Evolutionary conservation across 2,329 filamentous ascomycete species (phyloP).

Genomic region (Claviceps cyperi): DNA sequence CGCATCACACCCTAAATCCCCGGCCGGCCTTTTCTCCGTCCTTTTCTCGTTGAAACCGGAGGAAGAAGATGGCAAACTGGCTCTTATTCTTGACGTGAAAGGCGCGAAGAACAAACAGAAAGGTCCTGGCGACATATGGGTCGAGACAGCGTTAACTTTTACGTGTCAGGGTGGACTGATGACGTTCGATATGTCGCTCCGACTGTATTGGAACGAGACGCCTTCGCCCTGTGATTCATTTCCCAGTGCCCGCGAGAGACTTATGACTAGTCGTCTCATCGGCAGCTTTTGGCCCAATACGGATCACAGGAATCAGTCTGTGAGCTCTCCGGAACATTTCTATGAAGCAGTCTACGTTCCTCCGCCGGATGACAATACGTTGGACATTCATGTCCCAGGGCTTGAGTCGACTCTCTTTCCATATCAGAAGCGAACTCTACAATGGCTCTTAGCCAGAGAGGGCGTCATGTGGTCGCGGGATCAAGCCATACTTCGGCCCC

Average conservation of each 20-base stretch:
- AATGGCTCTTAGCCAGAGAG: constrained; percentile 57
- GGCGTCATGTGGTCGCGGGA: constrained; percentile 33
- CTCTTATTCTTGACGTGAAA: constrained; percentile 9
- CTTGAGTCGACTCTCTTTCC: constrained; percentile 46
- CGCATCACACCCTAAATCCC: constrained; percentile 6
- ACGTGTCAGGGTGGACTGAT: constrained; percentile 13
- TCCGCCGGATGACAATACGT: constrained; percentile 24
- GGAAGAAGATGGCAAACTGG: constrained; percentile 10
- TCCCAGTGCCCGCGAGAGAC: constrained; percentile 16
- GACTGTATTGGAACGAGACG: constrained; percentile 30
- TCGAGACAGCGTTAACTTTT: constrained; percentile 17
- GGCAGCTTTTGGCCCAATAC: constrained; percentile 19
- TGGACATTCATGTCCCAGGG: constrained; percentile 26
- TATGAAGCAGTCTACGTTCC: constrained; percentile 57
- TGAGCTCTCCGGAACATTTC: constrained; percentile 41
- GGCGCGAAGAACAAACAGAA: constrained; percentile 7
- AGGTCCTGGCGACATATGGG: constrained; percentile 22
- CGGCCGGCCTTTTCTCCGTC: constrained; percentile 3
- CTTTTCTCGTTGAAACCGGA: constrained; percentile 11
- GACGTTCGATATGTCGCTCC: constrained; percentile 18
- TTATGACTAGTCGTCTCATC: constrained; percentile 21
- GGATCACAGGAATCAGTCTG: constrained; percentile 5
- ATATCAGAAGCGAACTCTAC: constrained; percentile 55
- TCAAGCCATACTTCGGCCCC: constrained; percentile 8
- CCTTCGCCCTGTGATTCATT: constrained; percentile 16